Base-by-base conservation (phyloP, 2,329 filamentous ascomycete species). In the Sporothrix pallida region DNA sequence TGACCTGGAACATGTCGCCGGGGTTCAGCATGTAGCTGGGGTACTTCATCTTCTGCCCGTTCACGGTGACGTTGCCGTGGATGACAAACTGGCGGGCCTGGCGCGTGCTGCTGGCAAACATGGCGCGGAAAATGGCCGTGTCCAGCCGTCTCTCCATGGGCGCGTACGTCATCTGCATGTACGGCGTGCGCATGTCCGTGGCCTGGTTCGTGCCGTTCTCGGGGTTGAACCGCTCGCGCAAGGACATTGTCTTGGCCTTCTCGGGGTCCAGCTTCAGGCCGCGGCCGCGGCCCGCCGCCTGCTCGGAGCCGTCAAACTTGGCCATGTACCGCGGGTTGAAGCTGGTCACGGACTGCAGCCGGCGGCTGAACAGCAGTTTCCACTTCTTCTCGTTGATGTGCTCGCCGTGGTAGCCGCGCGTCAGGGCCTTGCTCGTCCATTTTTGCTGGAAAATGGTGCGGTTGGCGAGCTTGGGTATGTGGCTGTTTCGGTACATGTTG, bases 401-500 rank as follows among this genome's bases (percentile, higher is more conserved):
- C 81, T 98, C 95, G 83, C 95, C 96, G 84, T 99, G 96, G 83
- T 98, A 99, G 76, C 88, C 91, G 77, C 96, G 91, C 58, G 93
- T 89, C 76, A 91, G 82, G 26, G 94, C 90, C 84, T 99, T 99
- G 79, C 95, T 93, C 1, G 84, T 83, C 95, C 95, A 99, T 91
- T 99, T 99, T 84, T 98, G 95, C 87, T 98, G 95, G 88, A 97
- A 99, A 84, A 96, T 97, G 62, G 95, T 98, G 75, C 84, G 83
- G 77, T 12, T 79, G 46, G 80, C 79, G 75, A 78, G 80, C 17
- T 78, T 80, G 20, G 87, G 88, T 1, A 82, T 79, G 60, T 79
- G 83, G 48, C 88, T 79, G 77, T 88, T 87, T 70, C 86, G 9
- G 70, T 86, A 50, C 77, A 99, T 84, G 84, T 98, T 98, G 89